These are phyloP conservation scores for Avena eriantha DNA, from an alignment of 176 grass and related monocot genomes.

Conservation along the genomic window DNA sequence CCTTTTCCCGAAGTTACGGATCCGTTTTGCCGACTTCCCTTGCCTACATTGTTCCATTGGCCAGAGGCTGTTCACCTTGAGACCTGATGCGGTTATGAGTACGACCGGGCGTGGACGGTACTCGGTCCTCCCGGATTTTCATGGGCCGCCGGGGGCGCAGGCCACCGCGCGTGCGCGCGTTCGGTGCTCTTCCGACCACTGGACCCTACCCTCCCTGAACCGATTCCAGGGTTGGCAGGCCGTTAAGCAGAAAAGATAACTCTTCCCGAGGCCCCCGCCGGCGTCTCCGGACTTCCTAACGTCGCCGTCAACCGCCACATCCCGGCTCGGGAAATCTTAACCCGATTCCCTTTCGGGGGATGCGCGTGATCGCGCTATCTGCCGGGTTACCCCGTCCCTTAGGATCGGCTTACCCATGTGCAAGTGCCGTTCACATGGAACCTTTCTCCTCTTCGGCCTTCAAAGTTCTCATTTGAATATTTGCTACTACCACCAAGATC, in stretches of 20 bases:
- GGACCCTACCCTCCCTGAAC: too few relatives aligned
- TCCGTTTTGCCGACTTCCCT: conserved; percentile 84
- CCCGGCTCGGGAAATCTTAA: conserved; percentile 68
- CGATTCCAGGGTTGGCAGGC: conserved; percentile 60
- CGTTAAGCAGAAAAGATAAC: conserved; percentile 76
- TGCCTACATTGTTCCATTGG: conserved; percentile 80
- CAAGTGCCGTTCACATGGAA: conserved; percentile 82
- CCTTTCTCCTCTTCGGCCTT: conserved; percentile 82
- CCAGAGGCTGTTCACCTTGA: conserved; percentile 70
- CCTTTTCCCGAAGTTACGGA: conserved; percentile 85
- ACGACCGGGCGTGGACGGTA: conserved; percentile 64
- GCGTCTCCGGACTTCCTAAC: conserved; percentile 62
- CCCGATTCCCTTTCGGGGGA: conserved; percentile 59
- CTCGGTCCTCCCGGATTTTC: conserved; percentile 61
- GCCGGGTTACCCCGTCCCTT: conserved; percentile 73
- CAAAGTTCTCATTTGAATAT: conserved; percentile 89
- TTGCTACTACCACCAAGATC: conserved; percentile 77
- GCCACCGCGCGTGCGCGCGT: too few relatives aligned
- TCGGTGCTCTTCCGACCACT: too few relatives aligned
- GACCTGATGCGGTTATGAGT: conserved; percentile 81
- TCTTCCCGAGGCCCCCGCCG: conserved; percentile 66
- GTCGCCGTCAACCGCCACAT: conserved; percentile 57
- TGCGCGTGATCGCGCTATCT: conserved; percentile 44
- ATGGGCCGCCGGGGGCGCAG: too few relatives aligned
- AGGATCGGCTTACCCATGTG: conserved; percentile 75